These are phyloP conservation scores for Viridothelium virens DNA, from an alignment of 495 filamentous ascomycete species.

Conservation along the genomic window DNA sequence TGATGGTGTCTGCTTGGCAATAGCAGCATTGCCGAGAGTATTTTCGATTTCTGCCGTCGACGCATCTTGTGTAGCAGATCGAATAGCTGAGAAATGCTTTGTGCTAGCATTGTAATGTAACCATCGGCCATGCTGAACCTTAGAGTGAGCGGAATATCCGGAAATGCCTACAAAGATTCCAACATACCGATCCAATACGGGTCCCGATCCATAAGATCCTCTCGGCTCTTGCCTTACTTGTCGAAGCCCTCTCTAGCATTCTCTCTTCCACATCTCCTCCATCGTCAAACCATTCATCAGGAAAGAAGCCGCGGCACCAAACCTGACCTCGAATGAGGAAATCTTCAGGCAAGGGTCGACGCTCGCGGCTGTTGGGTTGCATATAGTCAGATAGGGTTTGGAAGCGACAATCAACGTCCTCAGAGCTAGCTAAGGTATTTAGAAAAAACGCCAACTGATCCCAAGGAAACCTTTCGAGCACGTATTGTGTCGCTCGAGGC, in stretches of 20 bases:
- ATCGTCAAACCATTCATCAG: constrained; percentile 58
- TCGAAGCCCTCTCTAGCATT: constrained; percentile 58
- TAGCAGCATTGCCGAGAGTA: background rate
- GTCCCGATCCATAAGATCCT: constrained; percentile 51
- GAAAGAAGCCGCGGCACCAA: constrained; percentile 64
- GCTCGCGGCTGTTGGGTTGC: constrained; percentile 50
- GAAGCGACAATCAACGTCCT: constrained; percentile 40
- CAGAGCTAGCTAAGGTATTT: constrained; percentile 50
- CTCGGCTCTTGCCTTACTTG: constrained; percentile 56
- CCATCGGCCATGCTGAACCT: background rate
- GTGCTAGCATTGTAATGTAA: background rate
- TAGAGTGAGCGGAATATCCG: background rate
- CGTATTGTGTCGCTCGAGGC: constrained; percentile 41
- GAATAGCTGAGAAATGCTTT: background rate
- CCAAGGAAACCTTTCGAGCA: constrained; percentile 62
- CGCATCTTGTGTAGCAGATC: background rate
- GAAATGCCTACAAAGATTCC: background rate
- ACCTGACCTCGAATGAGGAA: constrained; percentile 68
- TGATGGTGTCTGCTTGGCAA: background rate
- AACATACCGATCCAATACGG: constrained; percentile 6
- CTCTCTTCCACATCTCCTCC: constrained; percentile 67
- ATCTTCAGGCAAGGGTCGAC: constrained; percentile 73
- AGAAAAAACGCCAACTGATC: constrained; percentile 52
- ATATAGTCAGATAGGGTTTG: constrained; percentile 35
- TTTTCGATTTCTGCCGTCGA: background rate